Percentiles rank a stretch among this genome's conserved stretches.
Conservation (phyloP, 441 rosid species). For the Kokia cookei region DNA sequence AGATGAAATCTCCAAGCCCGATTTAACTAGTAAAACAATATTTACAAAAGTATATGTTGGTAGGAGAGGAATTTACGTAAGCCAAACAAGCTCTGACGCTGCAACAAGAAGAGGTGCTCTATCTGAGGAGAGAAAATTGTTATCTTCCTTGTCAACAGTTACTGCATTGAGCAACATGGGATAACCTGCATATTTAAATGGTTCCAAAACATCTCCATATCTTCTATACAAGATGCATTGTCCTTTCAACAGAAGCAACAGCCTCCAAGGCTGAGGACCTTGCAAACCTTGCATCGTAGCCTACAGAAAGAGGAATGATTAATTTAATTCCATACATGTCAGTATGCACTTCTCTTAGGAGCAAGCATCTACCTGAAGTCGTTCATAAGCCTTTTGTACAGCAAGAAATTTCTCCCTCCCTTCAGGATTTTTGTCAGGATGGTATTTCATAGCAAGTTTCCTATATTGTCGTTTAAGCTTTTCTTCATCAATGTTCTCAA, state of each 20-base stretch:
- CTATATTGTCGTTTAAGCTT: slow-evolving; percentile 98
- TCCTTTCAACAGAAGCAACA: slow-evolving; percentile 93
- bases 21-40: slow-evolving; percentile 7
- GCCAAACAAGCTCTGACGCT: slow-evolving; percentile 97
- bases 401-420: slow-evolving; percentile 99
- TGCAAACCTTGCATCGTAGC: slow-evolving; percentile 99
- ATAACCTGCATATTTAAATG: slow-evolving; percentile 99
- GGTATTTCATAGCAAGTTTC: slow-evolving; percentile 99
- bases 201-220: slow-evolving; percentile 81
- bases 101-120: slow-evolving; percentile 97
- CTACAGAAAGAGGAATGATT: slow-evolving; percentile 34
- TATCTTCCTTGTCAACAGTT: slow-evolving; percentile 90
- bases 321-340: slow-evolving; percentile 5
- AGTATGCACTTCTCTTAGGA: background rate
- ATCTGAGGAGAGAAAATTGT: slow-evolving; percentile 87
- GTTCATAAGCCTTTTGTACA: slow-evolving; percentile 98
- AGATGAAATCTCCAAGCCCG: slow-evolving; percentile 1
- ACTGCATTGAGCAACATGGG: slow-evolving; percentile 97
- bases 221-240: slow-evolving; percentile 96
- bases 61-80: slow-evolving; percentile 54
- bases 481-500: slow-evolving; percentile 99
- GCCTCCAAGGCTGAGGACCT: slow-evolving; percentile 99
- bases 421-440: slow-evolving; percentile 99
- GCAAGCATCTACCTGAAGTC: slow-evolving; percentile 74
- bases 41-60: slow-evolving; percentile 5